Conservation (phyloP, 2,329 filamentous ascomycete species). For the Colletotrichum sp. region DNA sequence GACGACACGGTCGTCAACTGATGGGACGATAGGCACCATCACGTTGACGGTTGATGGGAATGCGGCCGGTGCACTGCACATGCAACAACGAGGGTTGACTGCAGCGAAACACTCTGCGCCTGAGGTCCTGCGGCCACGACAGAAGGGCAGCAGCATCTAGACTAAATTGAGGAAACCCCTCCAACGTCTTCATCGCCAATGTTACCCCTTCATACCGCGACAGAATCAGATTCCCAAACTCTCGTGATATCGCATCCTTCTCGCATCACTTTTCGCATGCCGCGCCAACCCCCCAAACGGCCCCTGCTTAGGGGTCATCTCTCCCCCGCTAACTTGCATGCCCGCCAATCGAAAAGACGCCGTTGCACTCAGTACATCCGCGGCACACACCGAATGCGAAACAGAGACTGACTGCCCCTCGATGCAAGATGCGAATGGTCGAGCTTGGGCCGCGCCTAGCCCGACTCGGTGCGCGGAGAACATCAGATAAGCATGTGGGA, state of each 20-base stretch:
- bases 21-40: not conserved
- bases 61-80: not conserved
- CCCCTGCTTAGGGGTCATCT: not conserved
- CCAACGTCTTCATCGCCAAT: not conserved
- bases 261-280: not conserved
- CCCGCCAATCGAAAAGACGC: not conserved
- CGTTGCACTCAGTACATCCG: not conserved
- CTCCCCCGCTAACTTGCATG: not conserved
- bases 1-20: not conserved
- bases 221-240: not conserved
- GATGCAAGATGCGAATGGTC: not conserved
- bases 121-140: slow-evolving; percentile 1
- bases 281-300: not conserved
- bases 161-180: not conserved
- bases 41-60: not conserved
- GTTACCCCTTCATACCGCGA: not conserved
- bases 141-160: not conserved
- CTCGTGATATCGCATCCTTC: slow-evolving; percentile 1
- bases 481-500: slow-evolving; percentile 6
- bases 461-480: not conserved
- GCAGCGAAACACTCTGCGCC: slow-evolving; percentile 11
- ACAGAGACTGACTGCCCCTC: not conserved
- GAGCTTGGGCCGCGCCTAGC: not conserved
- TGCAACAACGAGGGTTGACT: not conserved
- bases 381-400: not conserved